phyloP scores from a whole-genome alignment of 2,329 filamentous ascomycete species.

The Colletotrichum musicola region DNA sequence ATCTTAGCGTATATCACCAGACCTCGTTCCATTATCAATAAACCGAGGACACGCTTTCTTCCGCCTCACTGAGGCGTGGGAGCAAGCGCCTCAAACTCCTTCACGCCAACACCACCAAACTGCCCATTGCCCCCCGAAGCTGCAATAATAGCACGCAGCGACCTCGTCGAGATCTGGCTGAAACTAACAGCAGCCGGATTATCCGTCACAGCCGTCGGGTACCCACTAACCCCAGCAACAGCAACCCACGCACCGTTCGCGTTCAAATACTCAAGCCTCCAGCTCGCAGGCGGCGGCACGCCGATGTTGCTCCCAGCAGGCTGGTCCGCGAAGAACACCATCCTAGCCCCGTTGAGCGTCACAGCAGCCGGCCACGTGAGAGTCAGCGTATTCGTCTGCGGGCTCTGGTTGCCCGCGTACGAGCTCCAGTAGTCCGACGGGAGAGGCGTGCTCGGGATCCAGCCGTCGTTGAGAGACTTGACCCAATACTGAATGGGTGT shows the following conservation, averaged over 20 bases:
- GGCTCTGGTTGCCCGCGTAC: slow-evolving; percentile 47
- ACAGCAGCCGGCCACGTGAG: slow-evolving; percentile 48
- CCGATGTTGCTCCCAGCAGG: slow-evolving; percentile 46
- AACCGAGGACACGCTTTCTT: not conserved
- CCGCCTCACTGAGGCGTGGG: not conserved
- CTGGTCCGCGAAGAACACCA: slow-evolving; percentile 49
- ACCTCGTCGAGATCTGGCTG: slow-evolving; percentile 42
- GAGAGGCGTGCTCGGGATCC: slow-evolving; percentile 47
- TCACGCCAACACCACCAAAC: slow-evolving; percentile 15
- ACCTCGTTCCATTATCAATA: too few relatives aligned
- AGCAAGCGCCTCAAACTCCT: slow-evolving; percentile 25
- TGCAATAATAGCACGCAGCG: slow-evolving; percentile 41
- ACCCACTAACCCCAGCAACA: slow-evolving; percentile 40
- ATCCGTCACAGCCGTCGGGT: slow-evolving; percentile 45
- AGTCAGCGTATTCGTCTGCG: slow-evolving; percentile 45
- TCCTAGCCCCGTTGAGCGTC: slow-evolving; percentile 46
- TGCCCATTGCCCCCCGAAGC: slow-evolving; percentile 41
- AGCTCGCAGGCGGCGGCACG: slow-evolving; percentile 46
- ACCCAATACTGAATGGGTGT: slow-evolving; percentile 55
- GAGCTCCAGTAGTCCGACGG: slow-evolving; percentile 54
- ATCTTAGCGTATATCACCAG: too few relatives aligned
- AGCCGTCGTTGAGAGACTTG: slow-evolving; percentile 49
- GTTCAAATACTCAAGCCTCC: slow-evolving; percentile 45
- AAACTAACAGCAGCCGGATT: slow-evolving; percentile 46
- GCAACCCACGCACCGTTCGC: slow-evolving; percentile 39